Percentiles rank a stretch among this genome's conserved stretches.
phyloP scores from a whole-genome alignment of 768 basidiomycete genomes.

The Amylocystis lapponica region DNA sequence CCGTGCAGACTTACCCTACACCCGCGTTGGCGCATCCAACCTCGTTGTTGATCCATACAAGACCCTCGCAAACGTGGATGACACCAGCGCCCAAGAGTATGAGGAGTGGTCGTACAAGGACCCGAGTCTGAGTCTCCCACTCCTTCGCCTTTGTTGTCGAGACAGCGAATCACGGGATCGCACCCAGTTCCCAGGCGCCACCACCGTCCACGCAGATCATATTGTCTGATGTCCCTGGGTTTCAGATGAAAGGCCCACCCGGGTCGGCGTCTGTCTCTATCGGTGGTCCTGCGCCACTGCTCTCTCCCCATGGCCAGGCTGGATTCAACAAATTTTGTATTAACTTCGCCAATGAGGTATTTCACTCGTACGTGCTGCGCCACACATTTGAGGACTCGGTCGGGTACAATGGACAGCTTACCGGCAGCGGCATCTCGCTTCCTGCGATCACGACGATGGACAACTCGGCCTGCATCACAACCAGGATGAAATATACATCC shows the following conservation, averaged over 20 bases:
- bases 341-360: constrained; percentile 80
- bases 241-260: constrained; percentile 65
- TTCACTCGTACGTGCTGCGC: constrained; percentile 75
- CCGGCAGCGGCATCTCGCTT: constrained; percentile 59
- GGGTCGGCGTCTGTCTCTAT: constrained; percentile 60
- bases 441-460: constrained; percentile 70
- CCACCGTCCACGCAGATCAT: constrained; percentile 61
- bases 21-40: constrained; percentile 64
- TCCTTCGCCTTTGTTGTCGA: constrained; percentile 89
- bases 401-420: constrained; percentile 56
- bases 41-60: constrained; percentile 85
- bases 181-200: constrained; percentile 49
- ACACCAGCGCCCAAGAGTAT: constrained; percentile 78
- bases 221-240: constrained; percentile 79
- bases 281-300: constrained; percentile 54
- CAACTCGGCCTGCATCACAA: constrained; percentile 73
- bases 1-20: constrained; percentile 82
- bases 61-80: constrained; percentile 73
- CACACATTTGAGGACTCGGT: constrained; percentile 66
- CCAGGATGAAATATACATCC: too few species aligned
- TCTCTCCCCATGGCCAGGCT: constrained; percentile 74
- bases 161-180: constrained; percentile 75
- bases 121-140: constrained; percentile 54
- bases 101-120: constrained; percentile 80
- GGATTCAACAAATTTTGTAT: constrained; percentile 80